A percentile compares a stretch with the other conserved stretches of the same genome.
These are phyloP conservation scores for Globisporangium carolinianum DNA, from an alignment of 352 stramenopile genomes.

Conservation along the genomic window DNA sequence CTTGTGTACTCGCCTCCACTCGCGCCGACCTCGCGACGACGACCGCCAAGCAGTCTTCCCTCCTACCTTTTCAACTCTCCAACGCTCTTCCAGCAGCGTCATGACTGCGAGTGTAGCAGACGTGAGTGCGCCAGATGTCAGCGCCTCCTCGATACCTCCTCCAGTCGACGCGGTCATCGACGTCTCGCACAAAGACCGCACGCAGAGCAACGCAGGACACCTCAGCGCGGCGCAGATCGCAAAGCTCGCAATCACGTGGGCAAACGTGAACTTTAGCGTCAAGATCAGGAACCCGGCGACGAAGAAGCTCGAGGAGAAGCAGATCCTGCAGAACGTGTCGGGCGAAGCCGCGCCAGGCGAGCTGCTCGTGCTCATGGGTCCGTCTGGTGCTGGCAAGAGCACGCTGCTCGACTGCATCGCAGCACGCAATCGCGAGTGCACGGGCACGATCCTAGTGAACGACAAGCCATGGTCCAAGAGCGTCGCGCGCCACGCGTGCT, in stretches of 20 bases:
- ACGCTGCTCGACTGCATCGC: slow-evolving; percentile 33
- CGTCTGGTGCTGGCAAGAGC: slow-evolving; percentile 32
- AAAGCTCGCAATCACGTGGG: slow-evolving; percentile 25
- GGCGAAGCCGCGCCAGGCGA: slow-evolving; percentile 21
- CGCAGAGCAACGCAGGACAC: slow-evolving; percentile 21
- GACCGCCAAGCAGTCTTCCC: too few relatives aligned
- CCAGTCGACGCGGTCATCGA: slow-evolving; percentile 2
- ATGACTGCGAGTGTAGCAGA: too few relatives aligned
- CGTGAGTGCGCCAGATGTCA: too few relatives aligned
- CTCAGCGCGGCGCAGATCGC: slow-evolving; percentile 19
- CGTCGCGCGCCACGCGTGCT: slow-evolving; percentile 26
- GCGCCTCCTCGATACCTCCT: too few relatives aligned
- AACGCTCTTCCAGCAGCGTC: too few relatives aligned
- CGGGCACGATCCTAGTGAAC: slow-evolving; percentile 42
- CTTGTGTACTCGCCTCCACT: too few relatives aligned
- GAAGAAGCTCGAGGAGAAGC: slow-evolving; percentile 23
- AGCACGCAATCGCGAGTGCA: slow-evolving; percentile 38
- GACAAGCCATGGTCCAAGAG: slow-evolving; percentile 31
- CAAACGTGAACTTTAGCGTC: slow-evolving; percentile 22
- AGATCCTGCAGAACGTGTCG: slow-evolving; percentile 35
- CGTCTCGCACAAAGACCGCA: slow-evolving; percentile 12
- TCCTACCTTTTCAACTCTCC: too few relatives aligned
- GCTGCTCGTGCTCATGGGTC: slow-evolving; percentile 33
- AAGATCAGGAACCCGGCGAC: slow-evolving; percentile 20
- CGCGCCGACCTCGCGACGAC: too few relatives aligned